Evolutionary conservation across 202 grass and related monocot genomes (phyloP), one percentile per base, ranked within the genome.

Genomic region (Setaria viridis): DNA sequence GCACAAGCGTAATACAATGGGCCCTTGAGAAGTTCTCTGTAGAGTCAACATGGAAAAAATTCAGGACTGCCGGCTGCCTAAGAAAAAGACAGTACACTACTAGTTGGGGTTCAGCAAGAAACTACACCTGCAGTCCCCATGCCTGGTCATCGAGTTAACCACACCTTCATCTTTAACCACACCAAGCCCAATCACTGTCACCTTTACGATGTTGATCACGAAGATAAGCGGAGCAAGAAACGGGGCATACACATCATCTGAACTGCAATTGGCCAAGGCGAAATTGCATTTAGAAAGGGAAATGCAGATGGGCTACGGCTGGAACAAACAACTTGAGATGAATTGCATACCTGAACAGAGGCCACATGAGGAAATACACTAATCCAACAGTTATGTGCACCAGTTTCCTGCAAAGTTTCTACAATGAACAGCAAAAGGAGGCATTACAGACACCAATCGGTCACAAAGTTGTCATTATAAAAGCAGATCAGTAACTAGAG

Each of bases 331-430:
- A 54, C 3, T 41, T 6, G 43, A 46, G 9, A 62, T 39, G 43
- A 59, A 15, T 29, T n/a, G 29, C 25, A 6, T 41, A 41, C 39
- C 97, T 99, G 85, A 99, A 99, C 9, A 88, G 20, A 79, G 96
- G 96, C 91, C 93, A 99, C 79, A 88, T 92, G 0, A 99, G 91
- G 66, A 96, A 82, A 68, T 88, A 94, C 37, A 80, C 73, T 53
- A 99, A 80, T 10, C 96, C 96, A 71, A 81, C 69, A 51, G 82
- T 94, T 74, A 94, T 88, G 79, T 99, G 96, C 43, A 99, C 96
- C 67, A 99, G 50, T 47, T 99, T 99, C 68, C 96, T 91, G 81
- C 80, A 84, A 11, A 99, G 63, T 93, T 88, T 94, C 96, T 99
- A 48, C 58, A 57, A 63, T 56, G 53, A 67, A 70, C 7, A 15